These are phyloP conservation scores for Eutrema salsugineum DNA, from an alignment of 441 rosid species.

Conservation along the genomic window DNA sequence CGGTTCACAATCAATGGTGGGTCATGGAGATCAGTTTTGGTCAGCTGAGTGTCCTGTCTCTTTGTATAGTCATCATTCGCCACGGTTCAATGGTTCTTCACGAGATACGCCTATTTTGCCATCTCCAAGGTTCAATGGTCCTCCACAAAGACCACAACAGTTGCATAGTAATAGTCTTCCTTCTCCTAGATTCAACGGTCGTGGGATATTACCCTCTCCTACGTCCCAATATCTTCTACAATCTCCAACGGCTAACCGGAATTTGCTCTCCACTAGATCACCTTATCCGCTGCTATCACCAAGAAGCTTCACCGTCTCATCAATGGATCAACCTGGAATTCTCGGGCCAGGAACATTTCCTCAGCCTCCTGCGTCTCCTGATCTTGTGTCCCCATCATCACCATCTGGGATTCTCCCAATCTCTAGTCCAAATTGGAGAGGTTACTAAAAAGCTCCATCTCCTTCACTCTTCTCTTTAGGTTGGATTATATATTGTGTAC, in stretches of 20 bases:
- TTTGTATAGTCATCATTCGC: neutral
- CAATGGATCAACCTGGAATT: constrained; percentile 45
- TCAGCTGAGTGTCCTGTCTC: too few relatives aligned
- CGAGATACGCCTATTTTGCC: neutral
- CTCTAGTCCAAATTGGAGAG: constrained; percentile 72
- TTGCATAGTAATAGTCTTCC: constrained; percentile 21
- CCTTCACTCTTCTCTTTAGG: neutral
- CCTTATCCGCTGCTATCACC: constrained; percentile 58
- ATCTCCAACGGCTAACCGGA: neutral
- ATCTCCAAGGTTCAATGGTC: constrained; percentile 36
- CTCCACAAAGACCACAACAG: constrained; percentile 29
- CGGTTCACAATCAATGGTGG: neutral
- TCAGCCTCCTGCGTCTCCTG: constrained; percentile 42
- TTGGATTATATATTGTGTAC: neutral
- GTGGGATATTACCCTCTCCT: constrained; percentile 36
- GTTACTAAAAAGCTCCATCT: constrained; percentile 24
- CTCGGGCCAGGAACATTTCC: constrained; percentile 58
- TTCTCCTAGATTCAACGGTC: constrained; percentile 24
- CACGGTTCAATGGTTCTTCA: neutral
- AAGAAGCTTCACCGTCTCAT: constrained; percentile 45
- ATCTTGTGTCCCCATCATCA: constrained; percentile 33
- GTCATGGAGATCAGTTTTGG: constrained; percentile 44
- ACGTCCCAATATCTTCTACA: constrained; percentile 62
- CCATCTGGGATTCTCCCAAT: constrained; percentile 53
- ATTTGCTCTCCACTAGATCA: constrained; percentile 40